Evolutionary conservation across 148 eudicot genomes (phyloP), one percentile per base, ranked within the genome.

Genomic region (Camellia granthamiana): DNA sequence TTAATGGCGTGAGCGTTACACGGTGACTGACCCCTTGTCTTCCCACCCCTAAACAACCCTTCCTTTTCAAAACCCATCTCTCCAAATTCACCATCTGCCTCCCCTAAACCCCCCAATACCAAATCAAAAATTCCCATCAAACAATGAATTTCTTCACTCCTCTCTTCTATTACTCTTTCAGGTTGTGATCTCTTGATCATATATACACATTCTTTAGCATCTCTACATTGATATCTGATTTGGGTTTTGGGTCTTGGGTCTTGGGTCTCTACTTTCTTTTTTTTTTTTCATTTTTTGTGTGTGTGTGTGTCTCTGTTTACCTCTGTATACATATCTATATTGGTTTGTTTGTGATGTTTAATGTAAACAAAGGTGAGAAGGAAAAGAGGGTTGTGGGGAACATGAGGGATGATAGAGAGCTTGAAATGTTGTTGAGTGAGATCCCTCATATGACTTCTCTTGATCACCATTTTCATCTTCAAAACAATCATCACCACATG

Each of bases 1-100:
- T 81, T 85, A 86, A 90, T 90, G 89, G 89, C 87, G 88, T 90
- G 92, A 86, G 84, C 84, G 76, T 81, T 81, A 83, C 38, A 69
- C 84, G 84, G 82, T 74, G 76, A 75, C 87, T 80, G 69, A 79
- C 88, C 84, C 83, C 38, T 9, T 84, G 73, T 75, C 82, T 77
- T 77, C 43, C 80, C 80, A 80, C 84, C 67, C 76, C 3, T 30
- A 62, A 81, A 79, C 77, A 83, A 85, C 69, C 86, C 83, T 64
- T 72, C 83, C 70, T 81, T 78, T 75, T 63, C 73, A 64, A 72
- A 64, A 80, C 81, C 76, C 71, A 23, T 61, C 19, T 10, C 16
- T 74, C 77, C 64, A 14, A 23, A 42, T 69, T 4, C 77, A 10
- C 52, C 15, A 56, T 43, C 70, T 11, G 6, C 61, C 16, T 63